Percentiles rank a stretch among this genome's conserved stretches.
Evolutionary conservation across 1,139 yeast species (phyloP).

Genomic region (Candida sanyaensis): DNA sequence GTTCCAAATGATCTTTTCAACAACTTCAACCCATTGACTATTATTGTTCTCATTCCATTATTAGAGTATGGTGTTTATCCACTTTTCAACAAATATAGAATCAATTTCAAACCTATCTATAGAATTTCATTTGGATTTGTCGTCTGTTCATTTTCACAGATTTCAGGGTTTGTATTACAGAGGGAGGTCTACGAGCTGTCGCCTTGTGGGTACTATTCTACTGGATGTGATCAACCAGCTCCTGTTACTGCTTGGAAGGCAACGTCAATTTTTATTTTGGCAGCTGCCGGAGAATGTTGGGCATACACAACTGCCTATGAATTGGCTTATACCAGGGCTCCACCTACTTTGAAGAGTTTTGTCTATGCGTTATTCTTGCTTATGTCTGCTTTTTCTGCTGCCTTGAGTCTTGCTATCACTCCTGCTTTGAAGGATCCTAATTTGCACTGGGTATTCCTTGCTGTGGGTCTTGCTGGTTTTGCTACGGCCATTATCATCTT

Average conservation of each 20-base stretch:
- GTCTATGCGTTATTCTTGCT: slow-evolving; percentile 68
- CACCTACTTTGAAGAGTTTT: slow-evolving; percentile 65
- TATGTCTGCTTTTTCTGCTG: slow-evolving; percentile 61
- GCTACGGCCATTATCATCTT: slow-evolving; percentile 45
- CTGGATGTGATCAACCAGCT: slow-evolving; percentile 50
- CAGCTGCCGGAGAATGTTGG: slow-evolving; percentile 70
- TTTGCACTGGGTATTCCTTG: slow-evolving; percentile 57
- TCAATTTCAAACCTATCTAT: slow-evolving; percentile 38
- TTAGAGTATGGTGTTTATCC: slow-evolving; percentile 63
- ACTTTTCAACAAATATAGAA: slow-evolving; percentile 47
- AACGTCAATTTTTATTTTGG: slow-evolving; percentile 49
- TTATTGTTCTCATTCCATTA: slow-evolving; percentile 64
- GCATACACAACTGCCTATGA: slow-evolving; percentile 70
- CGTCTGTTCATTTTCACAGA: slow-evolving; percentile 38
- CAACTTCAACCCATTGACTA: slow-evolving; percentile 68
- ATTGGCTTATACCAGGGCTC: slow-evolving; percentile 70
- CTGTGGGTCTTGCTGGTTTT: slow-evolving; percentile 48
- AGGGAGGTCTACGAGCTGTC: slow-evolving; percentile 34
- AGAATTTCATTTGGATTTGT: slow-evolving; percentile 39
- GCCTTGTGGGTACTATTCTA: slow-evolving; percentile 46
- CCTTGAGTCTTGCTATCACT: slow-evolving; percentile 55
- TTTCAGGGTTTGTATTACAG: slow-evolving; percentile 44
- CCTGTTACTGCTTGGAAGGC: slow-evolving; percentile 62
- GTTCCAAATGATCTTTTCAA: slow-evolving; percentile 72
- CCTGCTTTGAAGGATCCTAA: slow-evolving; percentile 57